Evolutionary conservation across 169 alveolate genomes (phyloP).

Genomic region (Plasmodium yoelii): DNA sequence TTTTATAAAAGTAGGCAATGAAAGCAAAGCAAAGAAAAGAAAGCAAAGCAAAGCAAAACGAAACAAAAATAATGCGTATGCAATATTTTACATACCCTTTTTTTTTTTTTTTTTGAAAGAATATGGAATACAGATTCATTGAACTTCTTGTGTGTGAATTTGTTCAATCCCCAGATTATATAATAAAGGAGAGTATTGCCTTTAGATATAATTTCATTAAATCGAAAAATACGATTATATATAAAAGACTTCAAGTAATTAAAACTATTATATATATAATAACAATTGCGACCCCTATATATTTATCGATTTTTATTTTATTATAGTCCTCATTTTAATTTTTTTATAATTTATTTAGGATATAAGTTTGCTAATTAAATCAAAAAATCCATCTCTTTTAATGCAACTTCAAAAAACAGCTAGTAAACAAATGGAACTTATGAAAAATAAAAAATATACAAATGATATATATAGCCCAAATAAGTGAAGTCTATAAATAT

Average conservation of each 20-base stretch:
- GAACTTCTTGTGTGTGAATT: constrained; percentile 93
- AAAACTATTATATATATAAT: not conserved
- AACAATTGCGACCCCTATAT: not conserved
- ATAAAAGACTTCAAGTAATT: constrained; percentile 60
- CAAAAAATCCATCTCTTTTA: constrained; percentile 91
- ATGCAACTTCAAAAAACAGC: constrained; percentile 89
- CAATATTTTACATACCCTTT: not conserved
- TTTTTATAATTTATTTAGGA: constrained; percentile 56
- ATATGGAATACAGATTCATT: constrained; percentile 94
- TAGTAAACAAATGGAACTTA: constrained; percentile 77
- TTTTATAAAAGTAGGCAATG: constrained; percentile 84
- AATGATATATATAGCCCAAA: no score
- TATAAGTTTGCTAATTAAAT: constrained; percentile 84
- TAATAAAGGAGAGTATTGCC: constrained; percentile 91
- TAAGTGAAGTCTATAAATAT: no score
- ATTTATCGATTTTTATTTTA: not conserved
- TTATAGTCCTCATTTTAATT: not conserved
- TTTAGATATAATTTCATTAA: constrained; percentile 89
- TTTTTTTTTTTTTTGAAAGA: constrained; percentile 78
- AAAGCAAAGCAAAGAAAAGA: not conserved
- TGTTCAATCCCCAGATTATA: constrained; percentile 92
- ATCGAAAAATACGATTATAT: constrained; percentile 78
- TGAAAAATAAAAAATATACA: constrained; percentile 18
- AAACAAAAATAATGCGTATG: not conserved
- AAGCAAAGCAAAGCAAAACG: not conserved